Percentiles rank a stretch among this genome's conserved stretches.
Conservation (phyloP, 768 basidiomycete genomes). For the Mycena pura region DNA sequence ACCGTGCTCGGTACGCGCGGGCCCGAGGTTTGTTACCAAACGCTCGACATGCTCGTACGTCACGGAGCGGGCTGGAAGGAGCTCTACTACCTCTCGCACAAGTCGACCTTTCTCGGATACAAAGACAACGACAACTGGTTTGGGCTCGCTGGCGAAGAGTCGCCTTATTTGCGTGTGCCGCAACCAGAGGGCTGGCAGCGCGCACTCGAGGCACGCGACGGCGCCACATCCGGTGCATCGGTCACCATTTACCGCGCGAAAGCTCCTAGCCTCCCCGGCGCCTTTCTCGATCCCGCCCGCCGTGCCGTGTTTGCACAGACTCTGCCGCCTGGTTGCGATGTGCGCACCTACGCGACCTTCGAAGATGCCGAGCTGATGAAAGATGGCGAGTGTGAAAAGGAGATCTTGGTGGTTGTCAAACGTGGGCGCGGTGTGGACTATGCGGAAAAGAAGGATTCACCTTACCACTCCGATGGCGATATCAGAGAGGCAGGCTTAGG, state of each 20-base stretch:
- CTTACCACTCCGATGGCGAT: neutral
- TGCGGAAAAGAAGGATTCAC: slow-evolving; percentile 2
- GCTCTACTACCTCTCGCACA: slow-evolving; percentile 5
- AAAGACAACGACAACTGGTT: slow-evolving; percentile 1
- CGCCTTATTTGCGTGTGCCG: slow-evolving; percentile 1
- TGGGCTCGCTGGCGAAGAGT: neutral
- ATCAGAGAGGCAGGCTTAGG: neutral
- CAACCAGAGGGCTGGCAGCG: slow-evolving; percentile 10
- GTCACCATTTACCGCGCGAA: slow-evolving; percentile 4
- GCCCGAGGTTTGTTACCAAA: neutral
- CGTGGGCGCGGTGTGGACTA: neutral
- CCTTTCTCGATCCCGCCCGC: neutral
- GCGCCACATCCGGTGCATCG: neutral
- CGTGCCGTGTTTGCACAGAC: slow-evolving; percentile 5
- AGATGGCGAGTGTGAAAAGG: slow-evolving; percentile 9
- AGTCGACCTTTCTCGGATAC: slow-evolving; percentile 1
- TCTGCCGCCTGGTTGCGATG: neutral
- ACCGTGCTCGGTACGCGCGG: neutral
- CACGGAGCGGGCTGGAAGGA: slow-evolving; percentile 9
- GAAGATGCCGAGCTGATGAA: neutral
- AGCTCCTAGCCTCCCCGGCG: neutral
- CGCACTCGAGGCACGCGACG: neutral
- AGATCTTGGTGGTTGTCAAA: neutral
- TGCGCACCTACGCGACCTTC: neutral
- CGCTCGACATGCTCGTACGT: slow-evolving; percentile 6